phyloP scores from a whole-genome alignment of 169 alveolate species.

The Plasmodium chabaudi region DNA sequence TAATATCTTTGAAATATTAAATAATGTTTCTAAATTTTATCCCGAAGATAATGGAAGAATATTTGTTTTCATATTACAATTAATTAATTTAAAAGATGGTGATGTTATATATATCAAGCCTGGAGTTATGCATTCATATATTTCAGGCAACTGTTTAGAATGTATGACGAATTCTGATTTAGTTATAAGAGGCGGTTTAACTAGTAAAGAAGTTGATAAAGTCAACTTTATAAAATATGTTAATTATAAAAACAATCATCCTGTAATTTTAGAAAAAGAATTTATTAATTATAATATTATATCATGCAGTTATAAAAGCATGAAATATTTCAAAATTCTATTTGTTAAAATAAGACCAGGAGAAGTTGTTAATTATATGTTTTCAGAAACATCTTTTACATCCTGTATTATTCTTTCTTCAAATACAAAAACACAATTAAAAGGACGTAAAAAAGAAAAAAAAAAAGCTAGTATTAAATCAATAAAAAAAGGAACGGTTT shows the following conservation, averaged over 20 bases:
- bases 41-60: conserved; percentile 92
- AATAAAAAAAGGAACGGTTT: conserved; percentile 28
- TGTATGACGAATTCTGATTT: conserved; percentile 96
- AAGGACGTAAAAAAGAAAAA: conserved; percentile 58
- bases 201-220: conserved; percentile 93
- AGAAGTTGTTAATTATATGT: conserved; percentile 24
- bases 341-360: conserved; percentile 50
- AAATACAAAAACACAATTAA: conserved; percentile 40
- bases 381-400: conserved; percentile 40
- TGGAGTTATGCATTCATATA: conserved; percentile 95
- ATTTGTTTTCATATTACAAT: conserved; percentile 90
- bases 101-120: conserved; percentile 92
- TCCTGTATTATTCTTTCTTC: conserved; percentile 53
- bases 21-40: conserved; percentile 77
- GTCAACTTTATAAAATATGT: conserved; percentile 61
- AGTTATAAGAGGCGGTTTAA: conserved; percentile 97
- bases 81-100: conserved; percentile 89
- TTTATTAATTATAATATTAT: conserved; percentile 52
- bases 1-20: conserved; percentile 41
- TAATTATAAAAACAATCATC: conserved; percentile 45
- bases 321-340: conserved; percentile 60
- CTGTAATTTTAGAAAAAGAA: conserved; percentile 57
- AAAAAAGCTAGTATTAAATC: conserved; percentile 50
- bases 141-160: conserved; percentile 95
- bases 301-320: conserved; percentile 41